A percentile compares a stretch with the other conserved stretches of the same genome.
Evolutionary conservation across 306 rosid genomes (phyloP).

Genomic region (Quercus bicolor): DNA sequence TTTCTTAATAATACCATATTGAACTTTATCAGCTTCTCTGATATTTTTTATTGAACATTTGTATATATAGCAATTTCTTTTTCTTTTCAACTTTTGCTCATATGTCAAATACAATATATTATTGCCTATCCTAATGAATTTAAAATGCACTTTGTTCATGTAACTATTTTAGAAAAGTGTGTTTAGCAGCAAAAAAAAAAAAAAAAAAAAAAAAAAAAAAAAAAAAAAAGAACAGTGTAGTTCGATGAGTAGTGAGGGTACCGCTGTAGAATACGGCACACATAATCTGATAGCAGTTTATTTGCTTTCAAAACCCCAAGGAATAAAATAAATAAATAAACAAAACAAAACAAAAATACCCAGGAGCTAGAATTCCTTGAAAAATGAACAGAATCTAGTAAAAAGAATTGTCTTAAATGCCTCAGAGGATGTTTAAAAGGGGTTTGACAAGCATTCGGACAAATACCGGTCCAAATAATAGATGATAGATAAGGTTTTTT

Average conservation of each 20-base stretch:
- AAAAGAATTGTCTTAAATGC: conserved; percentile 1
- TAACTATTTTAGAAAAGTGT: neutral
- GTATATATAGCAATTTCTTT: neutral
- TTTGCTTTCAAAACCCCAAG: conserved; percentile 6
- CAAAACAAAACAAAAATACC: neutral
- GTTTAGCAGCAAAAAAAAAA: no score
- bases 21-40: no score
- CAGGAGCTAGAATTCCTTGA: conserved; percentile 21
- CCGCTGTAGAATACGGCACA: no score
- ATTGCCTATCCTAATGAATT: neutral
- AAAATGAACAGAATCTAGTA: conserved; percentile 36
- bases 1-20: neutral
- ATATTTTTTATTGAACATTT: neutral
- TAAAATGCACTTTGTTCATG: neutral
- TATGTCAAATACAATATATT: neutral
- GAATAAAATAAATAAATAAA: conserved; percentile 11
- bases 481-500: no score
- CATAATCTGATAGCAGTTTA: neutral
- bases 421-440: conserved; percentile 30
- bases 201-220: no score
- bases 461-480: no score
- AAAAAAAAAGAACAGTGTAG: neutral
- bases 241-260: no score
- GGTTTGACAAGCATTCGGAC: conserved; percentile 24
- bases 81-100: neutral